These are phyloP conservation scores for Daldinia sp. DNA, from an alignment of 2,329 filamentous ascomycete genomes.

Conservation along the genomic window DNA sequence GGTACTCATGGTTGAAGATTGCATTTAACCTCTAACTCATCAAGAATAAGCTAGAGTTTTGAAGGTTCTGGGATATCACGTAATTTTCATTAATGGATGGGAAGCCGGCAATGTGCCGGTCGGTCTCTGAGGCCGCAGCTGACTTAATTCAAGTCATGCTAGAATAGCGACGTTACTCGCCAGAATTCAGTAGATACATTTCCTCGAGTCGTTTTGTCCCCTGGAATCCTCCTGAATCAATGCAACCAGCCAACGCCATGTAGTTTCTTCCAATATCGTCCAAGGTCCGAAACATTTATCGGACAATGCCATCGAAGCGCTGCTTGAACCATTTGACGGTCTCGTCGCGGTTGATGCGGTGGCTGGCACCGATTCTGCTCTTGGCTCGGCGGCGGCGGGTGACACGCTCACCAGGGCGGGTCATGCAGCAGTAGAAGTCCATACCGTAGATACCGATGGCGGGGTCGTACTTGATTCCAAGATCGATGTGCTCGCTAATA, in stretches of 20 bases:
- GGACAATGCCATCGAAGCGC: slow-evolving; percentile 98
- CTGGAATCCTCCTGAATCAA: slow-evolving; percentile 56
- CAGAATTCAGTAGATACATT: slow-evolving; percentile 57
- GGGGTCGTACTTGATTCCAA: slow-evolving; percentile 99
- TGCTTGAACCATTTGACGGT: slow-evolving; percentile 95
- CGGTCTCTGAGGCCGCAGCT: slow-evolving; percentile 80
- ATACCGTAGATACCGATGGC: slow-evolving; percentile 99
- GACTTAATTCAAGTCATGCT: slow-evolving; percentile 69
- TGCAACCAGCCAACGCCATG: slow-evolving; percentile 55
- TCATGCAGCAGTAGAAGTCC: slow-evolving; percentile 99
- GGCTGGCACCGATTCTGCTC: slow-evolving; percentile 84
- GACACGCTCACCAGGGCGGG: slow-evolving; percentile 97
- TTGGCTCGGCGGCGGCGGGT: slow-evolving; percentile 93
- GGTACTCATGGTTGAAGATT: background rate
- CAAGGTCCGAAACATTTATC: slow-evolving; percentile 71
- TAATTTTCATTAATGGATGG: slow-evolving; percentile 43
- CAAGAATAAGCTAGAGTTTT: background rate
- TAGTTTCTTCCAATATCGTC: slow-evolving; percentile 42
- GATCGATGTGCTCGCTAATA: slow-evolving; percentile 99
- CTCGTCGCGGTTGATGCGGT: slow-evolving; percentile 95
- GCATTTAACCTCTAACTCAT: background rate
- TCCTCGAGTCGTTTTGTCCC: slow-evolving; percentile 57
- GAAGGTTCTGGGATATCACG: slow-evolving; percentile 21
- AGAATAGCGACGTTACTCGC: slow-evolving; percentile 62
- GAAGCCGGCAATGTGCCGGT: slow-evolving; percentile 76